Evolutionary conservation across 1,284 basidiomycete genomes (phyloP).

Genomic region (Apiotrichum porosum): DNA sequence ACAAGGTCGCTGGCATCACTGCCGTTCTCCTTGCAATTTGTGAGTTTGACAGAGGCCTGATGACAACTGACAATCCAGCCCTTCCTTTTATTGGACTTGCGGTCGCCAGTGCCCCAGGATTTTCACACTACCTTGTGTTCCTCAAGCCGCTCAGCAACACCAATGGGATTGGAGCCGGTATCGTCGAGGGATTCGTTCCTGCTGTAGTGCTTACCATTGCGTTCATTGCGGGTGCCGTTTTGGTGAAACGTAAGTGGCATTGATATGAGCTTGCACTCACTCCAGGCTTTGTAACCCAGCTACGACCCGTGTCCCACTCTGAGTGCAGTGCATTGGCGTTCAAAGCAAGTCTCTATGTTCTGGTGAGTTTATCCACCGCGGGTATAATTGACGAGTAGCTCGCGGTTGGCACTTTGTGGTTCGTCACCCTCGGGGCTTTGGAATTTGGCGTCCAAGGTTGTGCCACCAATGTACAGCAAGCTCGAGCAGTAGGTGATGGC

Average conservation of each 20-base stretch:
- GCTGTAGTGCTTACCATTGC: slow-evolving; percentile 60
- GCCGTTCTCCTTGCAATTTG: slow-evolving; percentile 58
- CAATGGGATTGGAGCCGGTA: slow-evolving; percentile 55
- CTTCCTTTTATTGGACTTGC: slow-evolving; percentile 61
- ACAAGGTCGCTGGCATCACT: slow-evolving; percentile 53
- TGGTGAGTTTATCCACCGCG: slow-evolving; percentile 39
- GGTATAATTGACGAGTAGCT: slow-evolving; percentile 23
- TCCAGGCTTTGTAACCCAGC: slow-evolving; percentile 44
- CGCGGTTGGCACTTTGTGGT: slow-evolving; percentile 57
- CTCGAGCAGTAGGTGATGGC: slow-evolving; percentile 60
- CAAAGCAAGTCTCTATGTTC: slow-evolving; percentile 63
- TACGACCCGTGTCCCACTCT: slow-evolving; percentile 60
- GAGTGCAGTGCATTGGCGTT: slow-evolving; percentile 59
- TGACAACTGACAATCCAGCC: slow-evolving; percentile 53
- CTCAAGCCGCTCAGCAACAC: slow-evolving; percentile 56
- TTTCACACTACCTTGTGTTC: slow-evolving; percentile 62
- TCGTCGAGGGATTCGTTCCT: slow-evolving; percentile 64
- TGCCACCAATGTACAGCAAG: slow-evolving; percentile 47
- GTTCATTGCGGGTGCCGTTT: slow-evolving; percentile 54
- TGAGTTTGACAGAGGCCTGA: slow-evolving; percentile 50
- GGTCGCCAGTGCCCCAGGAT: slow-evolving; percentile 63
- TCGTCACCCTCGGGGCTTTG: slow-evolving; percentile 62
- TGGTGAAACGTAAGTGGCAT: slow-evolving; percentile 57
- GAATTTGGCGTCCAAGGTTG: slow-evolving; percentile 63
- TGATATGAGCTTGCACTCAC: neutral